phyloP scores from a whole-genome alignment of 208 protist species.

The Trypanosomatidae sp. region DNA sequence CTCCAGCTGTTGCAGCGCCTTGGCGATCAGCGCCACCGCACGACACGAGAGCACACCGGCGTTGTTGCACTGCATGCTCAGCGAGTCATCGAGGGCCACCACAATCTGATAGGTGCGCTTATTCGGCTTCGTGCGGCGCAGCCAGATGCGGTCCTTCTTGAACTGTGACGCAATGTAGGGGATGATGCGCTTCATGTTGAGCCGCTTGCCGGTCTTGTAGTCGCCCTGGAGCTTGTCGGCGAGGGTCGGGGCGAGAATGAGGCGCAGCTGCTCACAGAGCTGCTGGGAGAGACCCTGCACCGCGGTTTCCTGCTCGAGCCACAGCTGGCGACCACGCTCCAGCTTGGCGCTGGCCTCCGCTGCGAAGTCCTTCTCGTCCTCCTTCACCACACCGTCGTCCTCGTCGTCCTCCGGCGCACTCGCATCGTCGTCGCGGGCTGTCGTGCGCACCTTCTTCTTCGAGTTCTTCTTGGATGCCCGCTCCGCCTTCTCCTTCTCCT shows the following conservation, averaged over 20 bases:
- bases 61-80: conserved; percentile 97
- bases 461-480: conserved; percentile 37
- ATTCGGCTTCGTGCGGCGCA: conserved; percentile 98
- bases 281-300: conserved; percentile 95
- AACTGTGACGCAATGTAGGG: conserved; percentile 99
- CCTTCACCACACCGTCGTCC: conserved; percentile 25
- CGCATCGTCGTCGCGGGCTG: conserved; percentile 19
- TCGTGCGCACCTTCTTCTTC: conserved; percentile 40
- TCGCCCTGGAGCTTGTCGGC: conserved; percentile 98
- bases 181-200: conserved; percentile 99
- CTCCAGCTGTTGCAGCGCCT: conserved; percentile 97
- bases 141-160: conserved; percentile 99
- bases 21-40: conserved; percentile 94
- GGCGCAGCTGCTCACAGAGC: conserved; percentile 99
- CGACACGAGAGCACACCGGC: conserved; percentile 95
- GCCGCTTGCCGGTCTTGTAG: conserved; percentile 99
- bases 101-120: conserved; percentile 99
- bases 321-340: conserved; percentile 74
- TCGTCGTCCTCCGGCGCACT: conserved; percentile 33
- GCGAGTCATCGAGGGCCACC: conserved; percentile 99
- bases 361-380: conserved; percentile 23
- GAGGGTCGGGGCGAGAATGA: conserved; percentile 98
- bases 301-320: conserved; percentile 89
- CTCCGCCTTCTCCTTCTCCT: conserved; percentile 29
- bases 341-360: conserved; percentile 43